Conservation (phyloP, 129 eudicot species). For the Cynara cardunculus region DNA sequence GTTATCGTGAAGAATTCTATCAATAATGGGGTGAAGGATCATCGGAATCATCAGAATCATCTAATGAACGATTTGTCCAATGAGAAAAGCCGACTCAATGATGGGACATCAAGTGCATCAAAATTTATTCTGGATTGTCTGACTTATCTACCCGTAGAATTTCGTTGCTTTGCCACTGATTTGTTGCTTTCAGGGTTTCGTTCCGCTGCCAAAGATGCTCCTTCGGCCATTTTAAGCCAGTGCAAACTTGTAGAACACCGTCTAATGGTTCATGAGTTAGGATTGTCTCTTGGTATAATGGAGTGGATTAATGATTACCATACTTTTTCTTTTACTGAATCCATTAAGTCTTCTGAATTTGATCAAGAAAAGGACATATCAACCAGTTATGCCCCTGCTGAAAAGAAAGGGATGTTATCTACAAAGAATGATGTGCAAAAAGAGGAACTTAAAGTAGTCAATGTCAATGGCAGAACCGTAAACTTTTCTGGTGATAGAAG, state of each 20-base stretch:
- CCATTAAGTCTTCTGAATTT: conserved; percentile 23
- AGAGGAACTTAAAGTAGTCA: conserved; percentile 17
- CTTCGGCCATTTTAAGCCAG: conserved; percentile 55
- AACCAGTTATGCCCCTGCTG: conserved; percentile 15
- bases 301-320: conserved; percentile 83
- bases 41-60: conserved; percentile 12
- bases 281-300: conserved; percentile 71
- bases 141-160: conserved; percentile 65
- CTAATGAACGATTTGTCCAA: not conserved
- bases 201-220: conserved; percentile 54
- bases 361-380: conserved; percentile 19
- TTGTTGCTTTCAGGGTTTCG: conserved; percentile 72
- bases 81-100: conserved; percentile 12
- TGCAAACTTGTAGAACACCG: conserved; percentile 57
- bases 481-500: conserved; percentile 3
- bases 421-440: conserved; percentile 17
- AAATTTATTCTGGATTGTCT: conserved; percentile 64
- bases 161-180: conserved; percentile 64
- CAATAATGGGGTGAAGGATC: conserved; percentile 17
- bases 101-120: conserved; percentile 33
- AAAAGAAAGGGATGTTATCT: conserved; percentile 23
- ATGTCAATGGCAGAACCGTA: not conserved
- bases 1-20: conserved; percentile 36
- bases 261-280: conserved; percentile 80
- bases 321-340: conserved; percentile 29